Percentiles rank a stretch among this genome's conserved stretches.
phyloP scores from a whole-genome alignment of 2,329 filamentous ascomycete species.

The Exophiala aquamarina region DNA sequence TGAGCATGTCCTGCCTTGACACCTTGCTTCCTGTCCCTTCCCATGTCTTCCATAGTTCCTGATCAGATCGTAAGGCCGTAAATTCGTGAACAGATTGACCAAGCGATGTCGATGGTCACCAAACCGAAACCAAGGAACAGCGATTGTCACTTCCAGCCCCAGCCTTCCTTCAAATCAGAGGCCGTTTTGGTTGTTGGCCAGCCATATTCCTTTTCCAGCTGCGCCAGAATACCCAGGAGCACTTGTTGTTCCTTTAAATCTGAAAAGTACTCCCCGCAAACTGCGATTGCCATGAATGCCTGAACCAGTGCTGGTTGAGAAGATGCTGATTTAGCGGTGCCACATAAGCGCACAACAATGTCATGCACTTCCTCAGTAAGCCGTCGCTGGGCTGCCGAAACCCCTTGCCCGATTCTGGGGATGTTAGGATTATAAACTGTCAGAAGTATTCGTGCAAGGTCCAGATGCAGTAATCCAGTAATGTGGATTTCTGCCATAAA shows the following conservation, averaged over 20 bases:
- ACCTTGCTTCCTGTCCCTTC: too few species aligned
- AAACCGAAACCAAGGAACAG: slow-evolving; percentile 1
- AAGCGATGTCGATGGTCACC: too few species aligned
- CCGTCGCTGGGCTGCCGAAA: slow-evolving; percentile 12
- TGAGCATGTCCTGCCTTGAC: too few species aligned
- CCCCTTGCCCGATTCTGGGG: slow-evolving; percentile 29
- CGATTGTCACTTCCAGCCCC: slow-evolving; percentile 39
- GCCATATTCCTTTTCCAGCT: slow-evolving; percentile 53
- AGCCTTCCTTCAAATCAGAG: slow-evolving; percentile 48
- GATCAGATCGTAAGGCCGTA: too few species aligned
- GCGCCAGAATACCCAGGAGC: slow-evolving; percentile 29
- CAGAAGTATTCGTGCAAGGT: slow-evolving; percentile 29
- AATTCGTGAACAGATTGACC: too few species aligned
- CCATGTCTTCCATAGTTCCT: too few species aligned
- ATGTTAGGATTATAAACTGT: slow-evolving; percentile 31
- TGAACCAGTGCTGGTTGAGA: slow-evolving; percentile 56
- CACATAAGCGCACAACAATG: slow-evolving; percentile 56
- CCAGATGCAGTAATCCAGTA: slow-evolving; percentile 27
- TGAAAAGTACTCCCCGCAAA: slow-evolving; percentile 26
- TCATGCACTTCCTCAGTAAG: slow-evolving; percentile 33
- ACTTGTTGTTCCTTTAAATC: slow-evolving; percentile 22
- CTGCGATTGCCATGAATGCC: slow-evolving; percentile 26
- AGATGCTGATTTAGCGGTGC: slow-evolving; percentile 57
- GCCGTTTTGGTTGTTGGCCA: slow-evolving; percentile 54
- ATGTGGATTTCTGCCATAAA: slow-evolving; percentile 30